Conservation (phyloP, 108 stramenopile species). For the Skeletonema grethae region DNA sequence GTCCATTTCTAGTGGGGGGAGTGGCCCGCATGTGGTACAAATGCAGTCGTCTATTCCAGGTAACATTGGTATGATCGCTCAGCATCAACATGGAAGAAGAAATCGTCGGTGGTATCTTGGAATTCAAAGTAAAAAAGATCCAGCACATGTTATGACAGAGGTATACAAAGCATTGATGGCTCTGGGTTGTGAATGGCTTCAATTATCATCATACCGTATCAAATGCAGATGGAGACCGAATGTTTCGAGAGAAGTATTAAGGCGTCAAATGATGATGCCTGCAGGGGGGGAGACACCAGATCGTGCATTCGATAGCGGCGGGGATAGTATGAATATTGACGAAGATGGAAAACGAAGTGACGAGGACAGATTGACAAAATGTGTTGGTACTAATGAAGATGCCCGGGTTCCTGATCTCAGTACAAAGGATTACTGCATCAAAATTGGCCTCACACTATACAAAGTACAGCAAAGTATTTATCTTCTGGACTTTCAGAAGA, state of each 20-base stretch:
- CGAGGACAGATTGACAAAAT: constrained; percentile 59
- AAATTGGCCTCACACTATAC: constrained; percentile 95
- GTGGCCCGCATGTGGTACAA: constrained; percentile 73
- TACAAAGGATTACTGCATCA: constrained; percentile 86
- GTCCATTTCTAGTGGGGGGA: constrained; percentile 49
- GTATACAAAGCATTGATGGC: constrained; percentile 97
- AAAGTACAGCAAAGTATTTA: constrained; percentile 99
- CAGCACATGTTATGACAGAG: constrained; percentile 99
- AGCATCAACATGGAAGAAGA: constrained; percentile 86
- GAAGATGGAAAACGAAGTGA: constrained; percentile 42
- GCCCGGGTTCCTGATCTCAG: constrained; percentile 80
- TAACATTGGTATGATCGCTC: constrained; percentile 91
- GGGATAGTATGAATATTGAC: constrained; percentile 51
- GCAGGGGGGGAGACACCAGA: constrained; percentile 67
- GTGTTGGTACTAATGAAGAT: constrained; percentile 64
- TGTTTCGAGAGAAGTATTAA: constrained; percentile 35
- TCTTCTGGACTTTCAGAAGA: constrained; percentile 96
- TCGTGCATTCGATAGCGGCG: constrained; percentile 55
- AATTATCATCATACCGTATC: constrained; percentile 91
- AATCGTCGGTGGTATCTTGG: constrained; percentile 98
- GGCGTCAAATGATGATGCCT: constrained; percentile 51
- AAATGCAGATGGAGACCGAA: constrained; percentile 96
- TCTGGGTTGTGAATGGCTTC: constrained; percentile 95
- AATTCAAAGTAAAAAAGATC: constrained; percentile 98
- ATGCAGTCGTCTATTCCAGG: constrained; percentile 91